Evolutionary conservation across 2,329 filamentous ascomycete species (phyloP).

Genomic region (Epichloe hybrida): DNA sequence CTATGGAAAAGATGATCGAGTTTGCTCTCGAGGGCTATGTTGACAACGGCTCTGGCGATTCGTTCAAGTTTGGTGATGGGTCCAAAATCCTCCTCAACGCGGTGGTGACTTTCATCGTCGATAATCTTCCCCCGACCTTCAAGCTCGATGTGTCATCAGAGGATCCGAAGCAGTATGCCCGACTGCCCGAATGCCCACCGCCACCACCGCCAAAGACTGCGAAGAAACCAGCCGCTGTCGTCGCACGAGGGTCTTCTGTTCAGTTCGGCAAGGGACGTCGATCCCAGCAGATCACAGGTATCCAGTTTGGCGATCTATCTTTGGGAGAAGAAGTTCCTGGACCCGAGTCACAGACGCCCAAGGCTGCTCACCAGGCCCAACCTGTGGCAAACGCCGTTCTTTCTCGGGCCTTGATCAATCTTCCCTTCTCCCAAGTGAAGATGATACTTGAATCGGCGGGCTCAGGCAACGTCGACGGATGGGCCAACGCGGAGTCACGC

Average conservation of each 20-base stretch:
- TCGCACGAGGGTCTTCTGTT: slow-evolving; percentile 24
- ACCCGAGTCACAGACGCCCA: slow-evolving; percentile 18
- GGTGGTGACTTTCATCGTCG: slow-evolving; percentile 44
- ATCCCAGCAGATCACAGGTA: slow-evolving; percentile 42
- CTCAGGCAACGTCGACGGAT: slow-evolving; percentile 37
- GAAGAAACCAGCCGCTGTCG: slow-evolving; percentile 11
- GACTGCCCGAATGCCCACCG: slow-evolving; percentile 21
- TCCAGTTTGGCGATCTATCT: slow-evolving; percentile 58
- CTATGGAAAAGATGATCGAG: slow-evolving; percentile 44
- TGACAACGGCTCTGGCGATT: slow-evolving; percentile 26
- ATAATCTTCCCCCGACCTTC: slow-evolving; percentile 47
- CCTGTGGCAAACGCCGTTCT: slow-evolving; percentile 33
- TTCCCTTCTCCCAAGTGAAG: slow-evolving; percentile 56
- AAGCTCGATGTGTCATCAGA: slow-evolving; percentile 35
- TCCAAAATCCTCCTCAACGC: slow-evolving; percentile 40
- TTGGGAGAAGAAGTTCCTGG: slow-evolving; percentile 15
- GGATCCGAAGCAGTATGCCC: slow-evolving; percentile 24
- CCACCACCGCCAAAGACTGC: slow-evolving; percentile 5
- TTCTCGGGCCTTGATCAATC: slow-evolving; percentile 54
- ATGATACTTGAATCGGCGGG: slow-evolving; percentile 46
- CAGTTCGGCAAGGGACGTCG: slow-evolving; percentile 26
- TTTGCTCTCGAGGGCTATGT: slow-evolving; percentile 35
- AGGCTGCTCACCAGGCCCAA: slow-evolving; percentile 13
- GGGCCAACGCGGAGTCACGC: slow-evolving; percentile 33
- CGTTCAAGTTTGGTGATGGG: slow-evolving; percentile 38